A percentile compares a stretch with the other conserved stretches of the same genome.
Evolutionary conservation across 2,329 filamentous ascomycete species (phyloP).

Genomic region (Fusarium fujikuroi): DNA sequence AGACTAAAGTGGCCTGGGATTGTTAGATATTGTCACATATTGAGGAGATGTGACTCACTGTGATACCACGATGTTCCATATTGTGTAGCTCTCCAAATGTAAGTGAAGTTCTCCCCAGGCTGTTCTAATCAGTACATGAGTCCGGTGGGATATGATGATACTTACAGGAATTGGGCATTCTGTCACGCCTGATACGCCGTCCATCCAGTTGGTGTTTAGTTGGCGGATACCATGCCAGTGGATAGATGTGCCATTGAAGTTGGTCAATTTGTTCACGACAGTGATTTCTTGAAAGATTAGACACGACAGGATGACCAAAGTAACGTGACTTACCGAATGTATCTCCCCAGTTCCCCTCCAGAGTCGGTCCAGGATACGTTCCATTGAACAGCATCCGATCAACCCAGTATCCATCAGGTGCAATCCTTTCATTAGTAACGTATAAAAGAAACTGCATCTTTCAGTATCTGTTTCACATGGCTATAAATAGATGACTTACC

Average conservation of each 20-base stretch:
- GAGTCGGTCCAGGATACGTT: not conserved
- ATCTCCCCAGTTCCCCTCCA: not conserved
- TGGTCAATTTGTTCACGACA: not conserved
- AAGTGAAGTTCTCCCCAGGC: not conserved
- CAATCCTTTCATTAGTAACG: not conserved
- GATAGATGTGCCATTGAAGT: not conserved
- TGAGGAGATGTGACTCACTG: not conserved
- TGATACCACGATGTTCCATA: constrained; percentile 9
- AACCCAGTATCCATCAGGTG: not conserved
- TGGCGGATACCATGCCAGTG: not conserved
- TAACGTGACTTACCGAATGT: not conserved
- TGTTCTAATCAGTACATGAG: not conserved
- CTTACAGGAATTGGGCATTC: not conserved
- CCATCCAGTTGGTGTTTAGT: not conserved
- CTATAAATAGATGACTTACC: not conserved
- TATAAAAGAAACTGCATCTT: not conserved
- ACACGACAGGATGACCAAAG: too few relatives aligned
- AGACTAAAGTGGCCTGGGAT: not conserved
- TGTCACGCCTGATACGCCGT: not conserved
- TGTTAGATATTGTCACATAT: rapidly evolving
- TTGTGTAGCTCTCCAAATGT: not conserved
- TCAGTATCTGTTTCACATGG: not conserved
- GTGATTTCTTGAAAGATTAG: not conserved
- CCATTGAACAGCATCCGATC: not conserved
- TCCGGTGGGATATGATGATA: rapidly evolving